Evolutionary conservation across 441 rosid species (phyloP), one percentile per base, ranked within the genome.

Genomic region (Bocquillonia castaneifolia): DNA sequence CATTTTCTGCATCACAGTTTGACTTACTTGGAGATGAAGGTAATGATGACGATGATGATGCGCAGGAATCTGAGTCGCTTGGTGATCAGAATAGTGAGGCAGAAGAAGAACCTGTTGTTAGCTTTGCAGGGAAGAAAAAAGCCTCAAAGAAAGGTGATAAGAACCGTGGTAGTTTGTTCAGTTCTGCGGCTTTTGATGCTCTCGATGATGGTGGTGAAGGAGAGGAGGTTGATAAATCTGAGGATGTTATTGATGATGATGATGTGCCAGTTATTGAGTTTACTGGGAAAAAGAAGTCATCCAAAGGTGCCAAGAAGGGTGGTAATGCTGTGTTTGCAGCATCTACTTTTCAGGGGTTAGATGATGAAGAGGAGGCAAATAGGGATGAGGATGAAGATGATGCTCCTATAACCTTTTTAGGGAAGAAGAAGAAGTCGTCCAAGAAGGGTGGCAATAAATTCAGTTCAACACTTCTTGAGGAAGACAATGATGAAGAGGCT

Each of bases 351-450:
- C 80, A 74, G 68, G 79, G 51, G 25, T 64, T 83, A 36, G 83
- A 77, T 47, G 74, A 71, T 67, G 36, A 77, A 20, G 81, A 66
- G 62, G 76, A 72, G 62, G 81, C 69, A 64, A 57, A 71, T 47
- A 74, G 72, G 36, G 85, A 72, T 56, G 88, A 79, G 26, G 88
- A 78, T 20, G 92, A 82, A 2, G 88, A 88, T 62, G 81, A 22
- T 63, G 71, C 79, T 61, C 57, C 74, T 0, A 71, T 88, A 52
- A 73, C 89, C 34, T 83, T 87, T 67, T 79, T 87, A 5, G 97
- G 90, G 69, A 92, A 88, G 76, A 88, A 87, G 70, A 88, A 91
- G 87, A 91, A 89, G 71, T 84, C 88, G 12, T 88, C 93, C 17
- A 88, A 84, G 82, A 88, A 76, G 79, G 74, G 71, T 76, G 83